These are phyloP conservation scores for Aspergillus novoparasiticus DNA, from an alignment of 2,329 filamentous ascomycete genomes.

Conservation along the genomic window DNA sequence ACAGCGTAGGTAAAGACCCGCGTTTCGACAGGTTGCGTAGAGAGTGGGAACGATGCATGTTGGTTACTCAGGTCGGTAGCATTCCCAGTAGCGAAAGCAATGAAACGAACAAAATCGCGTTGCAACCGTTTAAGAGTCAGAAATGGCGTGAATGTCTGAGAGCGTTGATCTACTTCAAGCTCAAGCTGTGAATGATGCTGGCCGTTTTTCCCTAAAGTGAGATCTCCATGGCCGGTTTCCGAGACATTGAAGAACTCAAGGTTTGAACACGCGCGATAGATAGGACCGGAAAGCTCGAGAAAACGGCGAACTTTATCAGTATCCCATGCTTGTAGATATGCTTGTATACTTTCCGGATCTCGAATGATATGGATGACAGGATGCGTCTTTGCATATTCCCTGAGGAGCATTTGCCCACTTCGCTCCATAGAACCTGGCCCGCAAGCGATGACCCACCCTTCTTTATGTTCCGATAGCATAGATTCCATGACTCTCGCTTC, in stretches of 20 bases:
- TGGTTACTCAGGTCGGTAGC: conserved; percentile 33
- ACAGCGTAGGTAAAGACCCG: conserved; percentile 69
- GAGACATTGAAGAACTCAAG: conserved; percentile 77
- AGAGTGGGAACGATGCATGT: conserved; percentile 61
- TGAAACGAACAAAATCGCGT: conserved; percentile 69
- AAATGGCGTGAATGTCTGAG: conserved; percentile 57
- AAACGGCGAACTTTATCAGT: conserved; percentile 60
- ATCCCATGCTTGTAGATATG: conserved; percentile 62
- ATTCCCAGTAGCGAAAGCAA: conserved; percentile 59
- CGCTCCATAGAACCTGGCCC: conserved; percentile 70
- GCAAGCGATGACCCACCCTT: conserved; percentile 70
- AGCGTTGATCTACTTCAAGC: conserved; percentile 39
- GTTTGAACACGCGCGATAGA: conserved; percentile 69
- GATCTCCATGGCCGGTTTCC: conserved; percentile 49
- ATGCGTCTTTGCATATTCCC: conserved; percentile 64
- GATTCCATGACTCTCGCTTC: conserved; percentile 65
- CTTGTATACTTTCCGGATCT: conserved; percentile 65
- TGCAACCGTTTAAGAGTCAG: conserved; percentile 69
- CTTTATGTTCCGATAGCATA: conserved; percentile 61
- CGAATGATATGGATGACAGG: conserved; percentile 72
- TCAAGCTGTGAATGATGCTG: conserved; percentile 30
- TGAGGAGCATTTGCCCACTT: conserved; percentile 61
- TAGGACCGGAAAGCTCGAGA: conserved; percentile 50
- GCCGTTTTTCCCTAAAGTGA: conserved; percentile 19
- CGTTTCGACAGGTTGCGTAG: conserved; percentile 61